phyloP scores from a whole-genome alignment of 305 asterid species.

The Fraxinus xanthoxyloides region DNA sequence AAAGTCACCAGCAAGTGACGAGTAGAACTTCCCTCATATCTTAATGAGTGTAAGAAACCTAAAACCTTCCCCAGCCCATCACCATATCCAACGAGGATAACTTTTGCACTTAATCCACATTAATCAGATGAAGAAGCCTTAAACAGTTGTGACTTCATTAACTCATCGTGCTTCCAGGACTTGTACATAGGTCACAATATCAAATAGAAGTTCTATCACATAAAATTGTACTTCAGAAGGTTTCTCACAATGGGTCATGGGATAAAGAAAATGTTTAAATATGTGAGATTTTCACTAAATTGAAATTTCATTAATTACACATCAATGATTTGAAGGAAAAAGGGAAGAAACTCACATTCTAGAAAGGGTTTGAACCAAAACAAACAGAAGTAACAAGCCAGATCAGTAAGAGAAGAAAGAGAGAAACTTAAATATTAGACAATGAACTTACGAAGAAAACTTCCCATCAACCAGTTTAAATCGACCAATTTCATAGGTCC shows the following conservation, averaged over 20 bases:
- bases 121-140: slow-evolving; percentile 1
- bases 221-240: not conserved
- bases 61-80: slow-evolving; percentile 17
- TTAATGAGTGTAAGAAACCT: not conserved
- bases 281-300: slow-evolving; percentile 1
- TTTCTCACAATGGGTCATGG: not conserved
- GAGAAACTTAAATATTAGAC: slow-evolving; percentile 9
- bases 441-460: slow-evolving; percentile 89
- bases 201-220: not conserved
- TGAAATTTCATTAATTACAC: slow-evolving; percentile 11
- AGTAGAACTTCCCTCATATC: not conserved
- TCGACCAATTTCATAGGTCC: slow-evolving; percentile 79
- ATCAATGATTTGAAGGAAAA: not conserved
- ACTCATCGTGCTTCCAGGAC: slow-evolving; percentile 14
- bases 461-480: slow-evolving; percentile 95
- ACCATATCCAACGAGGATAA: not conserved
- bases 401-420: slow-evolving; percentile 12
- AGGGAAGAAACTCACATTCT: slow-evolving; percentile 1
- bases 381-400: not conserved
- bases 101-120: not conserved
- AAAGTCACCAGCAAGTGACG: slow-evolving; percentile 14
- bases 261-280: slow-evolving; percentile 7
- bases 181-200: slow-evolving; percentile 1
- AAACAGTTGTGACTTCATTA: slow-evolving; percentile 10
- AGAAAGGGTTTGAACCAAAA: not conserved